Base-by-base conservation (phyloP, 176 grass and related monocot species). In the Urochloa ruziziensis region DNA sequence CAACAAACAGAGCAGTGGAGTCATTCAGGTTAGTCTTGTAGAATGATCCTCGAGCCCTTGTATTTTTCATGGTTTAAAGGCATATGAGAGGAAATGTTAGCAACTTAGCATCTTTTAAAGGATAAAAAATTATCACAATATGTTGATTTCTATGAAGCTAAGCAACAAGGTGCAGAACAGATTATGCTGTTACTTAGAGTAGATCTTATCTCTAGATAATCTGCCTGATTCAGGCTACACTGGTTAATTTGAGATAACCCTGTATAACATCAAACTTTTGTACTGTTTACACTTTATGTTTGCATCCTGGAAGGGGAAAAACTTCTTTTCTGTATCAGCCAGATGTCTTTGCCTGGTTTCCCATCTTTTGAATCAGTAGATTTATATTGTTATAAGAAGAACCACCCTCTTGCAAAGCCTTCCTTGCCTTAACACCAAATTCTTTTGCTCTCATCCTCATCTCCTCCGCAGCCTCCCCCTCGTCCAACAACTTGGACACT, bases 301-400 rank as follows among this genome's bases (percentile, higher is more conserved):
- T 71, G 37, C 24, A 62, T 47, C 35, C 18, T 10, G 7, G 18
- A 48, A 9, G 3, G 25, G 24, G 15, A 35, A 35, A 54, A 12
- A 13, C 42, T 39, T 36, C 21, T 23, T 29, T 82, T 82, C 71
- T 90, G n/a, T 86, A 78, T 73, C 36, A 86, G 35, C 56, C 36
- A 71, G 34, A 70, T 56, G 56, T 5, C 43, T 77, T 30, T 23
- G 21, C 43, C 53, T 56, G 56, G n/a, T 70, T 82, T 74, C 62
- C 67, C 70, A 87, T 86, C 73, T 88, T 76, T 71, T 80, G 57
- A 49, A 95, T 86, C 75, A 92, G 39, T 43, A 80, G 13, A 4
- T 42, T 86, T 28, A 88, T 63, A 33, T 91, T 93, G 36, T 83
- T 77, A 67, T 15, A 90, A 6, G 91, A 97, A 59, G 89, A 94